Percentiles rank a stretch among this genome's conserved stretches.
phyloP scores from a whole-genome alignment of 257 asterid species.

The Solanum gracilifrons region DNA sequence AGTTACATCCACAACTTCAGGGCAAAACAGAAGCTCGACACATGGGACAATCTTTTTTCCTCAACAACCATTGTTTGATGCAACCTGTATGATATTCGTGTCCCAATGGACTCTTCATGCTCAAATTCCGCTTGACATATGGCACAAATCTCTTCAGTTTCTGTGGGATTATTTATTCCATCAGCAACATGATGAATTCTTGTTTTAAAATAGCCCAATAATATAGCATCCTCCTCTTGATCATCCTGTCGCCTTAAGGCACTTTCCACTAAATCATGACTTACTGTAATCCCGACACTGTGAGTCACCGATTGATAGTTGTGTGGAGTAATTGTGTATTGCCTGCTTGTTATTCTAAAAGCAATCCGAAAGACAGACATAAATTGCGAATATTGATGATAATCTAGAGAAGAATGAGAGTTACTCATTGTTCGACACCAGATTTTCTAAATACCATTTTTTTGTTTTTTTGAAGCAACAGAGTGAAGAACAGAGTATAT shows the following conservation, averaged over 20 bases:
- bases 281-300: no score
- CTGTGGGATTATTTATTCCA: background rate
- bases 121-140: background rate
- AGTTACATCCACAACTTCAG: background rate
- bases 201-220: background rate
- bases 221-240: background rate
- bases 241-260: no score
- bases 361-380: no score
- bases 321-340: background rate
- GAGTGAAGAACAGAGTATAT: no score
- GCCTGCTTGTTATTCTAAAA: no score
- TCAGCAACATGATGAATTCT: background rate
- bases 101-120: background rate
- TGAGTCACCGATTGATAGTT: no score
- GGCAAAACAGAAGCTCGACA: background rate
- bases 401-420: background rate
- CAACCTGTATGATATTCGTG: background rate
- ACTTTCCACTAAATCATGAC: no score
- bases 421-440: background rate
- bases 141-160: background rate
- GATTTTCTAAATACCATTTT: no score
- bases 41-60: background rate
- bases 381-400: background rate
- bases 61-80: background rate
- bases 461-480: no score